These are phyloP conservation scores for Fusarium begoniae DNA, from an alignment of 2,329 filamentous ascomycete species.

Conservation along the genomic window DNA sequence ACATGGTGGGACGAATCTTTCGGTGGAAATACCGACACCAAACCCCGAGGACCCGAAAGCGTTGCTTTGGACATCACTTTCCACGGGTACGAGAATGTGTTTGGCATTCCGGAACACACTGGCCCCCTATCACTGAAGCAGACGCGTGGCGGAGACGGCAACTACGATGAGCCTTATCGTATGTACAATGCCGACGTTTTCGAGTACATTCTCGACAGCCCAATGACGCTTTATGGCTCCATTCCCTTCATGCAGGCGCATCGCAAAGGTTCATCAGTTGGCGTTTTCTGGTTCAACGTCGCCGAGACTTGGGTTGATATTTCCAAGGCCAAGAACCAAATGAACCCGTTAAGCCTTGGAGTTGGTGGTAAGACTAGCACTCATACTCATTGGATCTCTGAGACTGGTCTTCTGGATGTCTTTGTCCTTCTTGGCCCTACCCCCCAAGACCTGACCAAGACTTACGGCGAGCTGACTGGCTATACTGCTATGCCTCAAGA, in stretches of 20 bases:
- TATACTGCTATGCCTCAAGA: constrained; percentile 91
- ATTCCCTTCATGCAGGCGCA: constrained; percentile 99
- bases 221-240: constrained; percentile 97
- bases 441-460: constrained; percentile 81
- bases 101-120: constrained; percentile 92
- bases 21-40: constrained; percentile 92
- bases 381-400: constrained; percentile 96
- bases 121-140: constrained; percentile 88
- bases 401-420: constrained; percentile 86
- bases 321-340: constrained; percentile 76
- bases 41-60: constrained; percentile 94
- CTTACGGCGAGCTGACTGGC: constrained; percentile 90
- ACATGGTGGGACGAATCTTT: constrained; percentile 99
- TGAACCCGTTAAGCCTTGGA: constrained; percentile 82
- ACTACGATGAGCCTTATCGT: constrained; percentile 89
- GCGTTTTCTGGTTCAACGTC: constrained; percentile 96
- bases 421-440: constrained; percentile 95
- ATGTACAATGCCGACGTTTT: constrained; percentile 98
- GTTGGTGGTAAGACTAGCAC: constrained; percentile 76
- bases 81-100: constrained; percentile 90
- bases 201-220: constrained; percentile 95
- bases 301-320: constrained; percentile 99
- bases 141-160: constrained; percentile 87
- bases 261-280: constrained; percentile 90
- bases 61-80: constrained; percentile 92